Conservation (phyloP, 176 grass and related monocot genomes). For the Ananas comosus region DNA sequence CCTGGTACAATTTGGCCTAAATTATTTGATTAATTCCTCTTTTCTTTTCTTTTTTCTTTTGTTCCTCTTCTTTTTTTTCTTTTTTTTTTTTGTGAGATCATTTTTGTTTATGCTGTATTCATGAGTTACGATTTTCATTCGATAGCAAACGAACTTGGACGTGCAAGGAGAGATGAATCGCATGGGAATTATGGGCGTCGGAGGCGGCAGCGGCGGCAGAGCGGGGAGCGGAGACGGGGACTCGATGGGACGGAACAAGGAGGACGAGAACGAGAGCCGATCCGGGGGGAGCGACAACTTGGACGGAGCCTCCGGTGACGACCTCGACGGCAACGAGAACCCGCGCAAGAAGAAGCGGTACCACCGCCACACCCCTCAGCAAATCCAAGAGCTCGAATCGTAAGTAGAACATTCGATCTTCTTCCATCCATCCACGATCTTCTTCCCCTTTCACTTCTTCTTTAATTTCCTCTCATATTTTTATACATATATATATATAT, state of each 20-base stretch:
- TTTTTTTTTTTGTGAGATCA: not conserved
- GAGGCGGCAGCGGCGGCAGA: conserved; percentile 30
- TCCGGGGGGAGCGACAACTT: conserved; percentile 81
- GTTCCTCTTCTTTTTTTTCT: not conserved
- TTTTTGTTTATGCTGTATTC: not conserved
- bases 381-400: conserved; percentile 96
- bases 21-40: not conserved
- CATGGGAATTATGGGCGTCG: conserved; percentile 17
- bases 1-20: conserved; percentile 32
- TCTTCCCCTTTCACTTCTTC: not conserved
- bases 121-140: not conserved
- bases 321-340: conserved; percentile 63
- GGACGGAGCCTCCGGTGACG: conserved; percentile 73
- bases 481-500: too few relatives aligned
- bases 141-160: conserved; percentile 57
- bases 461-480: not conserved
- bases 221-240: conserved; percentile 44
- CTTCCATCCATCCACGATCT: not conserved
- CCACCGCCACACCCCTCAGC: conserved; percentile 94
- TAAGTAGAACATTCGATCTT: conserved; percentile 24
- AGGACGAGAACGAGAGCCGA: conserved; percentile 92
- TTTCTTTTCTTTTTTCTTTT: not conserved
- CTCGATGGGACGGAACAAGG: conserved; percentile 43
- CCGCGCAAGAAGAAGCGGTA: conserved; percentile 80
- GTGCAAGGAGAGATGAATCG: conserved; percentile 32